phyloP scores from a whole-genome alignment of 352 stramenopile genomes.

The Pythium biforme region DNA sequence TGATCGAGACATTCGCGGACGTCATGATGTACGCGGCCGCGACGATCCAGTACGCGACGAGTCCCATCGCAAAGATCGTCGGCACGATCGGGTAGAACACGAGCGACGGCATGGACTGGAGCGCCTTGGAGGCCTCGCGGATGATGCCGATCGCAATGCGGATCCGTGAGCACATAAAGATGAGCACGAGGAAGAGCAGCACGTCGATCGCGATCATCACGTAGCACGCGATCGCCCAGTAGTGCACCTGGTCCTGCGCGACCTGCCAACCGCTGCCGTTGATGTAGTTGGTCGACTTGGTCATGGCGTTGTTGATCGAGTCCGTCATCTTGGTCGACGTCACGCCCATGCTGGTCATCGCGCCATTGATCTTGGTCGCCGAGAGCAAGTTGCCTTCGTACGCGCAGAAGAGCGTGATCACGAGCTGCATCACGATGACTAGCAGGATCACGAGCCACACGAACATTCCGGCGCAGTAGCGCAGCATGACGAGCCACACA shows the following conservation, averaged over 20 bases:
- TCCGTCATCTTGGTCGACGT: conserved; percentile 20
- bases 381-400: conserved; percentile 68
- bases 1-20: conserved; percentile 49
- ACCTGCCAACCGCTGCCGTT: conserved; percentile 47
- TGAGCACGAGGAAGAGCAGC: conserved; percentile 58
- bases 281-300: conserved; percentile 55
- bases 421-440: conserved; percentile 59
- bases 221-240: conserved; percentile 78
- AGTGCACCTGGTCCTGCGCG: conserved; percentile 49
- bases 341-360: conserved; percentile 55
- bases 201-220: conserved; percentile 67
- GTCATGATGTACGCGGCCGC: conserved; percentile 79
- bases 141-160: conserved; percentile 87
- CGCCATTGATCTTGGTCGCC: conserved; percentile 41
- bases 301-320: conserved; percentile 32
- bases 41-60: conserved; percentile 78
- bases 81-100: conserved; percentile 76
- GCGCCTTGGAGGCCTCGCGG: conserved; percentile 74
- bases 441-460: conserved; percentile 79
- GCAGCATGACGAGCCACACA: conserved; percentile 72
- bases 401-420: conserved; percentile 75
- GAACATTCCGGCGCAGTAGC: conserved; percentile 74
- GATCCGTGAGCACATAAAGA: conserved; percentile 85
- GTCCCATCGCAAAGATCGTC: conserved; percentile 56
- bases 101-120: conserved; percentile 78